Evolutionary conservation across 495 filamentous ascomycete species (phyloP), one percentile per base, ranked within the genome.

Genomic region (Pseudomonodictys pantanalensis): DNA sequence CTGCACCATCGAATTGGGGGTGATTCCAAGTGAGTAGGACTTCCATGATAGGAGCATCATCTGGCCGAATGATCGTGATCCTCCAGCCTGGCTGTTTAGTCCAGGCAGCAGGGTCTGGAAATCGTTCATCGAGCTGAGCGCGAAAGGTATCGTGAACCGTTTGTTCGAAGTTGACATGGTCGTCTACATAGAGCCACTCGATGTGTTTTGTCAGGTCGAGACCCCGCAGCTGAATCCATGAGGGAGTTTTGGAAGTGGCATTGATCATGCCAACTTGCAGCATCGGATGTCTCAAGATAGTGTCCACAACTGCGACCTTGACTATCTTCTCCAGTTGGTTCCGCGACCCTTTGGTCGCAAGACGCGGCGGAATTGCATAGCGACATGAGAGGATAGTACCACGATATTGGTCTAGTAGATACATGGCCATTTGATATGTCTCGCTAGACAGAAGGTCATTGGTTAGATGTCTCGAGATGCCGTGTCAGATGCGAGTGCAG

Each of bases 351-450:
- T 38, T 26, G n/a, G 17, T 24, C 17, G 35, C 52, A 56, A 56
- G 42, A 35, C 42, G 52, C 35, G 52, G 42, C 23, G 52, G 42
- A 35, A 56, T 18, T 29, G 20, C 39, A 56, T 56, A 56, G 29
- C 52, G 52, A 47, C 52, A 56, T 32, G 52, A 56, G 52, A 56
- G 52, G 42, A 46, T 25, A 47, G 52, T 56, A 41, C 52, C 17
- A 47, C 52, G 52, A 35, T 56, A 56, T 41, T 56, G 52, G 52
- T 56, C 52, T 35, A 56, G 52, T 56, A 56, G 39, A 47, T 56
- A 47, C 52, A 56, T 56, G n/a, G 52, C 52, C 17, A 56, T 23
- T 47, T 56, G 52, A 26, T 56, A 56, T 41, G 52, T 56, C 42
- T 56, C 52, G 52, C 52, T 56, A 47, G 42, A 56, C 52, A 46